Conservation (phyloP, 2,329 filamentous ascomycete genomes). For the Dryadomyces quercus-mongolicae region DNA sequence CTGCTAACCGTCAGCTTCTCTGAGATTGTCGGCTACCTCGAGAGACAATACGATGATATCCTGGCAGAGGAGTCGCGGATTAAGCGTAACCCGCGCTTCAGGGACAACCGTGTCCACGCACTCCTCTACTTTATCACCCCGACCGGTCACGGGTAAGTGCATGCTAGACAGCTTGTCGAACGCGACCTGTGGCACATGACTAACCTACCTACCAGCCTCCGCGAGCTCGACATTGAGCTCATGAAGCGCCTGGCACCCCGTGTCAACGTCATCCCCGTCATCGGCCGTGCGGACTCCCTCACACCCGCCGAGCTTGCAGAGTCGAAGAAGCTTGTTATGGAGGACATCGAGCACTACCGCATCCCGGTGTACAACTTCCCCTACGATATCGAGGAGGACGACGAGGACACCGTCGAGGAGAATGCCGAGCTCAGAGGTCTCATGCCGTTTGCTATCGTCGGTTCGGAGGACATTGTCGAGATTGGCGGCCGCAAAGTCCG, state of each 20-base stretch:
- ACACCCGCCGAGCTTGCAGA: slow-evolving; percentile 94
- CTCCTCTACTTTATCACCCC: slow-evolving; percentile 99
- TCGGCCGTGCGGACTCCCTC: slow-evolving; percentile 94
- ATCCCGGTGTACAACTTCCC: slow-evolving; percentile 99
- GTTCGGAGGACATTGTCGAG: slow-evolving; percentile 90
- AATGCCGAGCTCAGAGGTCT: slow-evolving; percentile 93
- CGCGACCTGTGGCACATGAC: neutral
- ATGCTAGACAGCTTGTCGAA: neutral
- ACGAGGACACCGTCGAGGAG: slow-evolving; percentile 98
- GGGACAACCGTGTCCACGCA: slow-evolving; percentile 96
- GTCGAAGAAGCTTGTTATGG: slow-evolving; percentile 99
- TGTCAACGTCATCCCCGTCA: slow-evolving; percentile 97
- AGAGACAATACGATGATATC: slow-evolving; percentile 99
- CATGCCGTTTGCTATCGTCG: slow-evolving; percentile 98
- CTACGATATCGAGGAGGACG: slow-evolving; percentile 98
- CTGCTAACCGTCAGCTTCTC: slow-evolving; percentile 54
- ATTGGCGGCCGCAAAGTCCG: slow-evolving; percentile 86
- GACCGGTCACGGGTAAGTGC: slow-evolving; percentile 75
- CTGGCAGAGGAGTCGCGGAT: slow-evolving; percentile 98
- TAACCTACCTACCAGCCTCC: slow-evolving; percentile 50
- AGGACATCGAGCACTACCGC: slow-evolving; percentile 99
- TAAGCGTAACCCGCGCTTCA: slow-evolving; percentile 99
- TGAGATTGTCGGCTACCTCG: slow-evolving; percentile 95
- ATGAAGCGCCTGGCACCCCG: slow-evolving; percentile 98
- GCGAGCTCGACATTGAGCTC: slow-evolving; percentile 97